Conservation (phyloP, 2,329 filamentous ascomycete species). For the Penicillium sp. region DNA sequence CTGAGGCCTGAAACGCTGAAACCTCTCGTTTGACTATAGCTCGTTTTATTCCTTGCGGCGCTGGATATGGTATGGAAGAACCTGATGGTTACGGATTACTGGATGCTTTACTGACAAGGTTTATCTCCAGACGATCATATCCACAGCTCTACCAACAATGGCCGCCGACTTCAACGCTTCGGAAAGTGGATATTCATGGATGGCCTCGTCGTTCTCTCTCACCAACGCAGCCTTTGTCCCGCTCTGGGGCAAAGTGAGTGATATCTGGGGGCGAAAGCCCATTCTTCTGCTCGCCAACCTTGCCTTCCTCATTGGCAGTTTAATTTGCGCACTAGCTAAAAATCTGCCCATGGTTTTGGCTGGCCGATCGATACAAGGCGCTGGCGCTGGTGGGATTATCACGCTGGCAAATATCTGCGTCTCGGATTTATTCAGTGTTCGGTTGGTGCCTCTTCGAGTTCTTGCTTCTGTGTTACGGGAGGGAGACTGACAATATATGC, state of each 20-base stretch:
- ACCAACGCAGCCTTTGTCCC: constrained; percentile 56
- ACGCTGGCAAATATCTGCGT: constrained; percentile 69
- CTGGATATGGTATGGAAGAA: constrained; percentile 57
- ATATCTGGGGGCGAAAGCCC: constrained; percentile 70
- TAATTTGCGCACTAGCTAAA: constrained; percentile 63
- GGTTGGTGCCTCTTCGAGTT: constrained; percentile 36
- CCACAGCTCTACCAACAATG: constrained; percentile 52
- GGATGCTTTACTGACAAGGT: constrained; percentile 11
- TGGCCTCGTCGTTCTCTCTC: constrained; percentile 53
- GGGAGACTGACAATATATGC: constrained; percentile 14
- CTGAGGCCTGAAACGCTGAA: not conserved
- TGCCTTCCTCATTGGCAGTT: constrained; percentile 66
- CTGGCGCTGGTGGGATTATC: constrained; percentile 67
- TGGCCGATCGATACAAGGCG: constrained; percentile 66
- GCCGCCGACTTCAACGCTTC: constrained; percentile 48
- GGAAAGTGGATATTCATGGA: constrained; percentile 54
- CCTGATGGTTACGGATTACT: not conserved
- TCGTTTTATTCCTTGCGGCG: constrained; percentile 64
- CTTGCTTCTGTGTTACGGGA: not conserved
- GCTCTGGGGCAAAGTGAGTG: constrained; percentile 67
- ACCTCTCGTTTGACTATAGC: constrained; percentile 33
- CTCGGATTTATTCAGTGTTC: constrained; percentile 66
- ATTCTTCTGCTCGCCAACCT: constrained; percentile 64
- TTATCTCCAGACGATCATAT: constrained; percentile 46
- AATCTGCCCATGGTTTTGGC: constrained; percentile 67